These are phyloP conservation scores for Mucor indicus DNA, from an alignment of 371 early-diverging fungal genomes.

Conservation along the genomic window DNA sequence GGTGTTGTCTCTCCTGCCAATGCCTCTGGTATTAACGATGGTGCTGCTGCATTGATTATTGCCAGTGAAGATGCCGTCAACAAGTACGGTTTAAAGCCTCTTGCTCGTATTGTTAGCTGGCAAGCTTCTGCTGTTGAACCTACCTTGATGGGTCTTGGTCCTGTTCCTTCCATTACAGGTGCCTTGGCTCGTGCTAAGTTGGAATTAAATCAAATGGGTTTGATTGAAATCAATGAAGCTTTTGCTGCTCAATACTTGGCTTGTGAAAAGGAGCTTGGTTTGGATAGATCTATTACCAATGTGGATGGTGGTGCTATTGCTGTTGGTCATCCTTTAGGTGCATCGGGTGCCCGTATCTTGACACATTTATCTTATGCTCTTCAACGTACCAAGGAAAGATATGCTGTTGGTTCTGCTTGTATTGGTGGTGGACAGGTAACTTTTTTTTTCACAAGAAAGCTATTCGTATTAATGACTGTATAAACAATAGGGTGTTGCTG, in stretches of 20 bases:
- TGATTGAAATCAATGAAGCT: slow-evolving; percentile 97
- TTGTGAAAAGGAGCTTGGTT: slow-evolving; percentile 84
- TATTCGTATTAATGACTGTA: not conserved
- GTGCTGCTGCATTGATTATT: slow-evolving; percentile 90
- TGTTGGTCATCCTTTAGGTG: slow-evolving; percentile 96
- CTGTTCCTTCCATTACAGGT: slow-evolving; percentile 87
- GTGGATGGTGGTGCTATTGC: slow-evolving; percentile 94
- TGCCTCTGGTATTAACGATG: slow-evolving; percentile 95
- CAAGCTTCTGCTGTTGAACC: slow-evolving; percentile 84
- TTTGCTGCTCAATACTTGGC: slow-evolving; percentile 94
- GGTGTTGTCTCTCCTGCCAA: slow-evolving; percentile 95
- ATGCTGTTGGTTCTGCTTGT: slow-evolving; percentile 93
- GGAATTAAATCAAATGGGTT: slow-evolving; percentile 80
- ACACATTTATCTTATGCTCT: slow-evolving; percentile 85
- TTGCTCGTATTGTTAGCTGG: slow-evolving; percentile 89
- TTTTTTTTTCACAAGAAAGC: not conserved
- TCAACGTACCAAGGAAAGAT: slow-evolving; percentile 73
- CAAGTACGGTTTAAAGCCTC: slow-evolving; percentile 74
- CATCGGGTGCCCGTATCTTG: slow-evolving; percentile 94
- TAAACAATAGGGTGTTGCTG: slow-evolving; percentile 43
- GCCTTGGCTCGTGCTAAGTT: slow-evolving; percentile 85
- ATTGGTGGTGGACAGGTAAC: slow-evolving; percentile 87
- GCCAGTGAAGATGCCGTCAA: slow-evolving; percentile 87
- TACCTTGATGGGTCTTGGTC: slow-evolving; percentile 90
- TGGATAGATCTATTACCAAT: slow-evolving; percentile 81